phyloP scores from a whole-genome alignment of 73 alveolate species.

The Symbiodinium natans region DNA sequence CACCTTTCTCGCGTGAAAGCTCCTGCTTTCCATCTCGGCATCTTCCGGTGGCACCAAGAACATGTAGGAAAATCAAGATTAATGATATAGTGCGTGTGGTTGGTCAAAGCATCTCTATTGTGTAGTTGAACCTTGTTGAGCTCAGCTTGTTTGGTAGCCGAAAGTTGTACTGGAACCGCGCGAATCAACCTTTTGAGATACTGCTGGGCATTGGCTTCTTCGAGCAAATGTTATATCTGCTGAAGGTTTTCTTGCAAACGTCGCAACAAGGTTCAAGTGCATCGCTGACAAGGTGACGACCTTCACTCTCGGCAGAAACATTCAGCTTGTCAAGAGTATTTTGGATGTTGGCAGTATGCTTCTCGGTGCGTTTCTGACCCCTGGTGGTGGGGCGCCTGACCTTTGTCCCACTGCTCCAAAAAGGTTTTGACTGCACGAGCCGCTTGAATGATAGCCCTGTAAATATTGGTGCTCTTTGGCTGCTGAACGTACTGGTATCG shows the following conservation, averaged over 20 bases:
- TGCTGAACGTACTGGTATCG: not conserved
- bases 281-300: not conserved
- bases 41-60: too few species aligned
- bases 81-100: too few species aligned
- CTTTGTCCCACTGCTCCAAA: not conserved
- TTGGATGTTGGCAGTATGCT: not conserved
- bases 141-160: too few species aligned
- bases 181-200: too few species aligned
- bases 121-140: too few species aligned
- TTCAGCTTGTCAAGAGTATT: not conserved
- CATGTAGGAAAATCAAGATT: too few species aligned
- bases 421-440: not conserved
- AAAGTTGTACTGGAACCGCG: too few species aligned
- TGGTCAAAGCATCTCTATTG: too few species aligned
- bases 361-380: not conserved
- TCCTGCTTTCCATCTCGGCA: too few species aligned
- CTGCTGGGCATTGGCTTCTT: too few species aligned
- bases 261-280: not conserved
- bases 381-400: not conserved
- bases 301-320: not conserved
- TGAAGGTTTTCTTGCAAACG: not conserved
- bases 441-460: not conserved
- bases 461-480: too few species aligned
- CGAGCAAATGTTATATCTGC: not conserved
- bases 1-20: too few species aligned